Base-by-base conservation (phyloP, 371 early-diverging fungal genomes). In the Aphelidium insulamus region DNA sequence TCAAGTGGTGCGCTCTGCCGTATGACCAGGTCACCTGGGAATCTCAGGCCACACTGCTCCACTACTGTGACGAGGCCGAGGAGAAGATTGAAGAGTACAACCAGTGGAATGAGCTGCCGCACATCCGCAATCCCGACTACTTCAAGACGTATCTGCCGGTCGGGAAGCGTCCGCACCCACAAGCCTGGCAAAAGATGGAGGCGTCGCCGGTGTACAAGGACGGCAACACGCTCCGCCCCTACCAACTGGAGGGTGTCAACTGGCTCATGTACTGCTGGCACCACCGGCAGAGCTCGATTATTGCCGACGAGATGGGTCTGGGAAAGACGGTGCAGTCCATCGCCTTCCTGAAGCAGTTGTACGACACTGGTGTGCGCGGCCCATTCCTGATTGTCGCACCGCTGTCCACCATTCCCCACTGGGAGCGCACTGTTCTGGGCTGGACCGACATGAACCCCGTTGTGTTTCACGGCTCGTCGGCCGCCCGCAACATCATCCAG, bases 21-120 rank as follows among this genome's bases (percentile, higher is more conserved):
- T 86, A 90, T 46, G 90, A 88, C 44, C 45, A 55, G 2, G 54
- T 69, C 21, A 90, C 97, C 0, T 88, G 88, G 84, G 97, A 91
- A 49, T 50, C 56, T 5, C 58, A 62, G 25, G 71, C 21, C 4
- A n/a, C 8, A 24, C 20, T 30, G 32, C 14, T 8, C 9, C 10
- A 21, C 10, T 36, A 19, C 7, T 33, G 26, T 8, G 34, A 67
- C 61, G 41, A 66, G 20, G 69, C 74, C 36, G 40, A 41, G 2
- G 42, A 55, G 11, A 58, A 65, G 37, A 54, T 73, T 28, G 54
- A 47, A n/a, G 72, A 72, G 26, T 66, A 54, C 38, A 36, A 48
- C 32, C 27, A n/a, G n/a, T n/a, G n/a, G 11, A 19, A 4, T 9
- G n/a, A 31, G 11, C 7, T 16, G 2, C n/a, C 17, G 17, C 5